phyloP scores from a whole-genome alignment of 2,329 filamentous ascomycete genomes.

The Diaporthe helianthi region DNA sequence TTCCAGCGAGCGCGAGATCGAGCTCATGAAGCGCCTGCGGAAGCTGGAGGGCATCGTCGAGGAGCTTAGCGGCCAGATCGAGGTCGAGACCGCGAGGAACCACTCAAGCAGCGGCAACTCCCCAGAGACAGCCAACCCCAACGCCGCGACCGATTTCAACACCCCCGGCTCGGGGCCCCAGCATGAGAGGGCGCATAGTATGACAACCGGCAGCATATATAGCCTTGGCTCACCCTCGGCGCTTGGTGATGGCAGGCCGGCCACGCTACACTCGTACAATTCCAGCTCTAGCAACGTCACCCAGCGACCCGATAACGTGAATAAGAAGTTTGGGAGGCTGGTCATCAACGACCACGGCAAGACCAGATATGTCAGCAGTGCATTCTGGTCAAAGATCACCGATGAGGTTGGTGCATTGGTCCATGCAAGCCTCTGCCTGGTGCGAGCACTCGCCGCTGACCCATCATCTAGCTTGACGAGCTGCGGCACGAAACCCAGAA shows the following conservation, averaged over 20 bases:
- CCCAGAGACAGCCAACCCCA: conserved; percentile 43
- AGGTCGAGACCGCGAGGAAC: conserved; percentile 56
- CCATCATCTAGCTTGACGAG: conserved; percentile 47
- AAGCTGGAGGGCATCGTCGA: conserved; percentile 80
- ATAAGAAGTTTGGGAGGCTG: conserved; percentile 69
- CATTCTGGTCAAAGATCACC: conserved; percentile 78
- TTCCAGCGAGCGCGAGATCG: conserved; percentile 68
- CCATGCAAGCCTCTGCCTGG: background rate
- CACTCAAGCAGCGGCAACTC: conserved; percentile 46
- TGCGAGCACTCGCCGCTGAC: conserved; percentile 1
- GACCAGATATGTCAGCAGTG: conserved; percentile 77
- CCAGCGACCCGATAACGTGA: conserved; percentile 44
- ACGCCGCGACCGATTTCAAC: conserved; percentile 38
- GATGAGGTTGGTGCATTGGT: conserved; percentile 64
- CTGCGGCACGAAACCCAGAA: conserved; percentile 58
- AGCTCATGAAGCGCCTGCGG: conserved; percentile 74
- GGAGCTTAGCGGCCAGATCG: conserved; percentile 70
- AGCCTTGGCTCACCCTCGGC: conserved; percentile 37
- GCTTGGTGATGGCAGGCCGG: conserved; percentile 33
- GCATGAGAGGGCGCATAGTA: conserved; percentile 38
- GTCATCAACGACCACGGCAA: conserved; percentile 74
- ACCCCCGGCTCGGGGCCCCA: conserved; percentile 27
- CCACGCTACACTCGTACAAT: conserved; percentile 33
- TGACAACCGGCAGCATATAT: conserved; percentile 34
- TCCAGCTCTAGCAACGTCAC: conserved; percentile 34